These are phyloP conservation scores for Lactarius akahatsu DNA, from an alignment of 768 basidiomycete genomes.

Conservation along the genomic window DNA sequence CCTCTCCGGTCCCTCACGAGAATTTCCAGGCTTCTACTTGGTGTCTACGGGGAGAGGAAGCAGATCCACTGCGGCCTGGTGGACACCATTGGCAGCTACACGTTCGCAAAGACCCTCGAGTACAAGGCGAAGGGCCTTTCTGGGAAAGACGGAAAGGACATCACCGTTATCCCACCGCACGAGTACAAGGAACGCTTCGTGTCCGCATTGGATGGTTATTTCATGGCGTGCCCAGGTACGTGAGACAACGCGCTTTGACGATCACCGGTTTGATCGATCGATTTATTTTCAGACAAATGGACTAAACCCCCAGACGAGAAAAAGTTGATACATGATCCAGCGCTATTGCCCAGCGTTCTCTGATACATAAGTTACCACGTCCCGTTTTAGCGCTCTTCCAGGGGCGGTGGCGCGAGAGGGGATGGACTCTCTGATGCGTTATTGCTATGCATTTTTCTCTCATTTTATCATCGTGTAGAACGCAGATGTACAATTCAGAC, in stretches of 20 bases:
- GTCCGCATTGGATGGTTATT: constrained; percentile 69
- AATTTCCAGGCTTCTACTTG: constrained; percentile 58
- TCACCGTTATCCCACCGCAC: constrained; percentile 76
- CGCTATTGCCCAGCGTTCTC: constrained; percentile 37
- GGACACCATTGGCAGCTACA: constrained; percentile 85
- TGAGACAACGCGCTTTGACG: constrained; percentile 10
- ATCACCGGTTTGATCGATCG: neutral
- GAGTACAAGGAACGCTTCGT: constrained; percentile 81
- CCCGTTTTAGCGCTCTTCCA: neutral
- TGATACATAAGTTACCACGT: constrained; percentile 24
- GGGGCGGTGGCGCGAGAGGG: neutral
- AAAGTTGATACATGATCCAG: constrained; percentile 33
- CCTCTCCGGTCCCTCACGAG: neutral
- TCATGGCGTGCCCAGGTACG: constrained; percentile 72
- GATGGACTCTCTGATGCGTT: neutral
- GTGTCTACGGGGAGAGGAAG: constrained; percentile 63
- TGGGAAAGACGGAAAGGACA: constrained; percentile 60
- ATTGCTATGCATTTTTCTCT: neutral
- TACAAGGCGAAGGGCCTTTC: constrained; percentile 76
- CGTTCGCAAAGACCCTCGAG: constrained; percentile 82
- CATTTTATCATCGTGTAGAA: constrained; percentile 10
- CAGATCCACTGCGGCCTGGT: constrained; percentile 78
- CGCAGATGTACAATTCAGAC: neutral
- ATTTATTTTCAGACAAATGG: constrained; percentile 39
- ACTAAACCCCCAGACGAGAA: constrained; percentile 39